A percentile compares a stretch with the other conserved stretches of the same genome.
phyloP scores from a whole-genome alignment of 2,329 filamentous ascomycete genomes.

The Calcarisporium arbuscula region DNA sequence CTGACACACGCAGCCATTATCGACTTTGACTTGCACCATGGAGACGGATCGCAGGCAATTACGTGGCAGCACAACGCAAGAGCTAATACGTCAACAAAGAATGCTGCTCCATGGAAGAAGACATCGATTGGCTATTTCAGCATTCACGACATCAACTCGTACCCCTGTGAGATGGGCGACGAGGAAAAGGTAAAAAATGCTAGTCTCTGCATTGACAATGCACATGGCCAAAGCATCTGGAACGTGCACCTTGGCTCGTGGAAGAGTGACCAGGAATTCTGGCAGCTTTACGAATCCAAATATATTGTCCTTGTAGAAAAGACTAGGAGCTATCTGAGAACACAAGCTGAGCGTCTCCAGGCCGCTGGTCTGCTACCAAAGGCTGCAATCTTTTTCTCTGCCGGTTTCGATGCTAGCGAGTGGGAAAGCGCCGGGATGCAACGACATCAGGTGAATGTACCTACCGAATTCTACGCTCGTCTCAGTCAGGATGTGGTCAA shows the following conservation, averaged over 20 bases:
- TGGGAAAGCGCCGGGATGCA: constrained; percentile 94
- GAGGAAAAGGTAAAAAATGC: constrained; percentile 89
- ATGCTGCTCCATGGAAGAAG: constrained; percentile 70
- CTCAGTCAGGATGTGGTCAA: constrained; percentile 81
- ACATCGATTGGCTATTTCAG: constrained; percentile 92
- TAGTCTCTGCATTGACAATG: constrained; percentile 88
- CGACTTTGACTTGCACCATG: constrained; percentile 87
- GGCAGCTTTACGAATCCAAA: constrained; percentile 74
- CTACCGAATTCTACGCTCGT: constrained; percentile 91
- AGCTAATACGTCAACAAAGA: constrained; percentile 56
- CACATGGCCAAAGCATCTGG: constrained; percentile 91
- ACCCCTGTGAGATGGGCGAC: constrained; percentile 92
- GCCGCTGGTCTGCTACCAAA: constrained; percentile 58
- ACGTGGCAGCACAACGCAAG: constrained; percentile 84
- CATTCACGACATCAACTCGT: constrained; percentile 96
- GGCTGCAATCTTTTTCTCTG: constrained; percentile 88
- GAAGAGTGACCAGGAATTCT: constrained; percentile 79
- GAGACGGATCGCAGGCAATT: constrained; percentile 92
- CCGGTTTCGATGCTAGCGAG: constrained; percentile 94
- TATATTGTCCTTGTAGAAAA: constrained; percentile 77
- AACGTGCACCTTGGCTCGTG: constrained; percentile 90
- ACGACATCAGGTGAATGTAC: constrained; percentile 89
- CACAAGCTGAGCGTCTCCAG: constrained; percentile 61
- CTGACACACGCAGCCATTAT: constrained; percentile 91
- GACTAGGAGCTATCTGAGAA: constrained; percentile 67